Conservation (phyloP, 1,139 yeast species). For the Geotrichum cucujoidarum region DNA sequence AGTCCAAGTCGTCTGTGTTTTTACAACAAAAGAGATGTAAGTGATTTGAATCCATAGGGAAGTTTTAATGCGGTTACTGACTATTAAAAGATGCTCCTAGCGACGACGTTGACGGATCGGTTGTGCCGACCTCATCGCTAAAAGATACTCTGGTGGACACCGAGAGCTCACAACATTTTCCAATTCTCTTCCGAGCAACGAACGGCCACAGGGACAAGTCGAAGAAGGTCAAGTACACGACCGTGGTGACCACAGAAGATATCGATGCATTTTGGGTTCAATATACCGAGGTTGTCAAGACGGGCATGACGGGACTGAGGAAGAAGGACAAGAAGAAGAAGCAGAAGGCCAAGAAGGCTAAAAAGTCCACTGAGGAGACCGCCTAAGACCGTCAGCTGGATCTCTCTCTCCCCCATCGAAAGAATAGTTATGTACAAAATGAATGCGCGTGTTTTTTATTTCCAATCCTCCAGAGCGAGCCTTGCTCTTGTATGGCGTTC, state of each 20-base stretch:
- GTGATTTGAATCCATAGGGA: conserved; percentile 14
- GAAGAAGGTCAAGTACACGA: conserved; percentile 53
- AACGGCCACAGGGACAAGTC: conserved; percentile 51
- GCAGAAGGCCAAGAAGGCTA: conserved; percentile 17
- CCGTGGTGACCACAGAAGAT: conserved; percentile 54
- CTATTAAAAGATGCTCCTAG: conserved; percentile 10
- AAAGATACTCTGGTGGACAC: conserved; percentile 15
- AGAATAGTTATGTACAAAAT: no score
- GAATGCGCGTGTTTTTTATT: no score
- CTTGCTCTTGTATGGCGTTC: no score
- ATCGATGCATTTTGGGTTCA: conserved; percentile 66
- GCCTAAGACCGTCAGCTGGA: no score
- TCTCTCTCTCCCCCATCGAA: no score
- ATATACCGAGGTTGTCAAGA: conserved; percentile 59
- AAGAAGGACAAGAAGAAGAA: conserved; percentile 49
- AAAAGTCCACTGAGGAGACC: conserved; percentile 11
- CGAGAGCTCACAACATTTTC: conserved; percentile 10
- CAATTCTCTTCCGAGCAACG: conserved; percentile 41
- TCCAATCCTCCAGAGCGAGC: no score
- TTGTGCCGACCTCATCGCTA: conserved; percentile 12
- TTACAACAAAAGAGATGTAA: conserved; percentile 33
- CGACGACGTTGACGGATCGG: conserved; percentile 14
- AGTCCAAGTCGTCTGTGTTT: conserved; percentile 41
- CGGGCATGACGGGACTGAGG: conserved; percentile 55
- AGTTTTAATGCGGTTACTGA: neutral